Evolutionary conservation across 2,329 filamentous ascomycete species (phyloP), one percentile per base, ranked within the genome.

Genomic region (Hypoxylon sp.): DNA sequence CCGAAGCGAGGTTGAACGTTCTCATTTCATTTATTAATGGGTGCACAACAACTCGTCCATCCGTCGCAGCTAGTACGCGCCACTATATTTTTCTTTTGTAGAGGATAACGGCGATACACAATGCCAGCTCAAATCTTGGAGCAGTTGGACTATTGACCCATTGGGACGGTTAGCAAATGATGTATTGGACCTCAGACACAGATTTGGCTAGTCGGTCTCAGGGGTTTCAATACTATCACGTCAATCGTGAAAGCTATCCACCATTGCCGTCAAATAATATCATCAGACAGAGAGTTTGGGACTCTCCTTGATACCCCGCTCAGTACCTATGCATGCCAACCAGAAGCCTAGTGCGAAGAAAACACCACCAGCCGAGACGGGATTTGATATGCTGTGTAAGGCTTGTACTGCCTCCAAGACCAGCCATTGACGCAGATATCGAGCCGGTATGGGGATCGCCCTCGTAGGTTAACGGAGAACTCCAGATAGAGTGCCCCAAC

Each of bases 391-490:
- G 38, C 17, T 8, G 37, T 52, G 56, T 52, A 49, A 58, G 35
- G 13, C 41, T 34, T 52, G 60, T 48, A 55, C 59, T 54, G 45
- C 42, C 34, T 40, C 34, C 50, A 16, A 44, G 23, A 52, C 59
- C 50, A 61, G 45, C 25, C 31, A 20, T 37, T 12, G 26, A 27
- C 31, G 21, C 49, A 43, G 37, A 40, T 21, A 27, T 50, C 34
- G 21, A 37, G 41, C 19, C 21, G 45, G 21, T 35, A 44, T 21
- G n/a, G 25, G 42, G 32, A 44, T 36, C 7, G 19, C 8, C 5
- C 23, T 38, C 26, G 16, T 29, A 15, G 12, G 38, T 50, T 25
- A 7, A 35, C 23, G 44, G 40, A 35, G 34, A 31, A 23, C 29
- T 32, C 38, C 27, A 35, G 23, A n/a, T n/a, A n/a, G n/a, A 25